Percentiles rank a stretch among this genome's conserved stretches.
Conservation (phyloP, 1,284 basidiomycete species). For the Athelia psychrophila region DNA sequence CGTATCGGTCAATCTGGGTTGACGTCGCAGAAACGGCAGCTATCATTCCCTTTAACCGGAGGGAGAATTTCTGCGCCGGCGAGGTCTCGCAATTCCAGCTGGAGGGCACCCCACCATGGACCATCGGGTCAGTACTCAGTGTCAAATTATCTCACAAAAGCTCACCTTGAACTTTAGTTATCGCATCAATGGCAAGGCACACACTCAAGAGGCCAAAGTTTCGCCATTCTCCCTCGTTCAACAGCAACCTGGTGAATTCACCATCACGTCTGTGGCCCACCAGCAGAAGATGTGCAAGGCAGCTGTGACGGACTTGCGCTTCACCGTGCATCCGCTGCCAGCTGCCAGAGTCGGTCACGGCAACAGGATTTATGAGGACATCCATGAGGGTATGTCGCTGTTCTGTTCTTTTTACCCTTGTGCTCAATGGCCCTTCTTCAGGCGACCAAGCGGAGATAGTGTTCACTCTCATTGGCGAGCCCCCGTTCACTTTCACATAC, state of each 20-base stretch:
- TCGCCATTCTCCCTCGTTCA: constrained; percentile 85
- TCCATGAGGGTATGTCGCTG: constrained; percentile 72
- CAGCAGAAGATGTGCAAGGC: constrained; percentile 89
- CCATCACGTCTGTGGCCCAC: constrained; percentile 84
- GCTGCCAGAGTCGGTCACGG: constrained; percentile 87
- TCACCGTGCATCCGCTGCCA: constrained; percentile 82
- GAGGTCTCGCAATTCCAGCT: constrained; percentile 90
- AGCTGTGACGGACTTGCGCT: constrained; percentile 71
- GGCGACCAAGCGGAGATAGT: constrained; percentile 92
- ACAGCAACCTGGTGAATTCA: constrained; percentile 79
- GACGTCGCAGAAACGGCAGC: constrained; percentile 95
- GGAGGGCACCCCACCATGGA: constrained; percentile 96
- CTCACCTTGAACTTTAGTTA: constrained; percentile 48
- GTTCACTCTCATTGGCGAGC: constrained; percentile 85
- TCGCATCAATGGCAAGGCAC: constrained; percentile 73
- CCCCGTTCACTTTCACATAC: constrained; percentile 95
- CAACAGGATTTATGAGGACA: constrained; percentile 76
- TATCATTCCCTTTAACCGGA: constrained; percentile 80
- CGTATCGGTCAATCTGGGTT: constrained; percentile 65
- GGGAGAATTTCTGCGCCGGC: constrained; percentile 87
- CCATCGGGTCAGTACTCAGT: constrained; percentile 64
- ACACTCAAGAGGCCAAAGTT: constrained; percentile 73
- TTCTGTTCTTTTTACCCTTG: neutral
- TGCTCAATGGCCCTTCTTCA: constrained; percentile 24
- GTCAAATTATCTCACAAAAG: constrained; percentile 6